phyloP scores from a whole-genome alignment of 2,329 filamentous ascomycete genomes.

The Beauveria bassiana region DNA sequence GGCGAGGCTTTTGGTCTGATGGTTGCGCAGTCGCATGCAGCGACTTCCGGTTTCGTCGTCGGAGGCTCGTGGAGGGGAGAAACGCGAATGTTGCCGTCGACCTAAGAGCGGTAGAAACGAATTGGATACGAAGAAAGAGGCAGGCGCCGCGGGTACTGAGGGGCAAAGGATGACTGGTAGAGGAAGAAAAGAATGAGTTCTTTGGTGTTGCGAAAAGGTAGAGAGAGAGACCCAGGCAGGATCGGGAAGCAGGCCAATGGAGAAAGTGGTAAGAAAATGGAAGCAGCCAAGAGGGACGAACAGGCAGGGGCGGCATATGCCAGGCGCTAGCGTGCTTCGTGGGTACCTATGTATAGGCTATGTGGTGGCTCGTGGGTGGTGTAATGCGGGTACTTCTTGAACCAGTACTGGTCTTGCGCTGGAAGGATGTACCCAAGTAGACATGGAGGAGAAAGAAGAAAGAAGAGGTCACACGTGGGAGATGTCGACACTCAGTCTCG shows the following conservation, averaged over 20 bases:
- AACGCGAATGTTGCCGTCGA: neutral
- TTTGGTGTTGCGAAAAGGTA: neutral
- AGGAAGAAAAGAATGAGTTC: neutral
- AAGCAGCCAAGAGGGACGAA: conserved; percentile 3
- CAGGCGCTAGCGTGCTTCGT: neutral
- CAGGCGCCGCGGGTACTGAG: neutral
- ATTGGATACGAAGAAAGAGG: neutral
- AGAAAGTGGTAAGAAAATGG: neutral
- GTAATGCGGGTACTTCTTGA: no score
- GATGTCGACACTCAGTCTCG: no score
- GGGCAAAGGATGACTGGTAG: neutral
- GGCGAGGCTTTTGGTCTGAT: neutral
- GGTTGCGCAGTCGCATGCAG: conserved; percentile 6
- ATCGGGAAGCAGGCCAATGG: neutral
- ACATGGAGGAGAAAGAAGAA: no score
- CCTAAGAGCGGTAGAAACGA: neutral
- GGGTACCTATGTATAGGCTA: neutral
- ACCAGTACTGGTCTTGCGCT: no score
- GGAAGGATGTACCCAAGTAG: no score
- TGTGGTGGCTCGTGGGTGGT: neutral
- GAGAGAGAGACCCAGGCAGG: neutral
- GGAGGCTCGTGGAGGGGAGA: neutral
- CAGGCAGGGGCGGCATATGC: neutral
- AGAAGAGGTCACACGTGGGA: no score
- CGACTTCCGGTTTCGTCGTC: neutral